phyloP scores from a whole-genome alignment of 768 basidiomycete species.

The Termitomyces sp. region DNA sequence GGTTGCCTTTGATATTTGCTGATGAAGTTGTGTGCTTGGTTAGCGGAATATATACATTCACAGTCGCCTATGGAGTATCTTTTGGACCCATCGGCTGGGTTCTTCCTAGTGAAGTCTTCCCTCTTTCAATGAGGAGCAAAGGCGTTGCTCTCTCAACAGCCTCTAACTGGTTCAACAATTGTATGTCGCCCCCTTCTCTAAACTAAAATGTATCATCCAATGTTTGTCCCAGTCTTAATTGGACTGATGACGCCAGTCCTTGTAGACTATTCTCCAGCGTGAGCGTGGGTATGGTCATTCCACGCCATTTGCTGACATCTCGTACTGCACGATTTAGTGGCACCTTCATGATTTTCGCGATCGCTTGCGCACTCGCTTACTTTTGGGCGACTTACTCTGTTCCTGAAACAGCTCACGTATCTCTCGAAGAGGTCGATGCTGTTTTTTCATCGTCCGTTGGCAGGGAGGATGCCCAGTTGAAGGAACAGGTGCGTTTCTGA shows the following conservation, averaged over 20 bases:
- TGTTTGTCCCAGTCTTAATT: constrained; percentile 55
- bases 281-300: constrained; percentile 22
- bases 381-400: constrained; percentile 68
- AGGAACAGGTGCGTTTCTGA: constrained; percentile 44
- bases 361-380: constrained; percentile 63
- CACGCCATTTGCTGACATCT: neutral
- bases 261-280: constrained; percentile 59
- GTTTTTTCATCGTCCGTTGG: constrained; percentile 62
- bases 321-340: constrained; percentile 31
- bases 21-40: neutral
- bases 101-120: constrained; percentile 80
- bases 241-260: constrained; percentile 70
- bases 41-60: constrained; percentile 72
- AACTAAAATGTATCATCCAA: neutral
- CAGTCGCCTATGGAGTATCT: constrained; percentile 72
- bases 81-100: constrained; percentile 85
- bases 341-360: constrained; percentile 67
- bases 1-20: neutral
- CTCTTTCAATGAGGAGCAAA: constrained; percentile 72
- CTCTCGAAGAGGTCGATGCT: constrained; percentile 73
- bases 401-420: constrained; percentile 75
- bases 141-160: constrained; percentile 84
- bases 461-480: constrained; percentile 47
- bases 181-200: constrained; percentile 30
- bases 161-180: constrained; percentile 87